Base-by-base conservation (phyloP, 495 filamentous ascomycete genomes). In the Penicillium riverlandense region DNA sequence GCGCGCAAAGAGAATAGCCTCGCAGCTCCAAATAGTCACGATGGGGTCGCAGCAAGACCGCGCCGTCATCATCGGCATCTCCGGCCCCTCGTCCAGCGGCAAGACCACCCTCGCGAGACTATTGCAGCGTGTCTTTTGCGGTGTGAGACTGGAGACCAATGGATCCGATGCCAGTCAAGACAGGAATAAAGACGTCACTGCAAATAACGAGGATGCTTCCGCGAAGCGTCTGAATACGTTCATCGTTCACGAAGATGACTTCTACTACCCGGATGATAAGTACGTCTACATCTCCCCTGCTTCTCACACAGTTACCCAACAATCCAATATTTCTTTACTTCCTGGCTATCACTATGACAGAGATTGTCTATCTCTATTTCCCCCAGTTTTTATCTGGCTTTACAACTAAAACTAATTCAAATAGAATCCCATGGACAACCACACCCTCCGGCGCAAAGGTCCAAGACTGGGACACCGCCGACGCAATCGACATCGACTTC, bases 161-260 rank as follows among this genome's bases (percentile, higher is more conserved):
- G 22, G 22, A 3, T 22, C 22, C 22, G 22, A 22, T 22, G 22
- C 22, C 3, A 22, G 22, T 22, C 22, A 22, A 4, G 22, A 22
- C 4, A 4, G 22, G 22, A 3, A 22, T 22, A 22, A 3, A 22
- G 15, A 16, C 15, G 15, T 16, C 4, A 4, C 15, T 16, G 4
- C 15, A 16, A 16, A 16, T 16, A 16, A 16, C 15, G 4, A 16
- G 15, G 15, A 16, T 16, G 15, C 1, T 1, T 1, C 15, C 4
- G 15, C 1, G 15, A 16, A 16, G 15, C 4, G 15, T n/a, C 39
- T 71, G 11, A 53, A 52, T 7, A 78, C 80, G 2, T 90, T 88
- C 51, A 84, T 95, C 48, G 72, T 96, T 34, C 90, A 96, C 59
- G 79, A 92, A 60, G 91, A 97, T 66, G 91, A 97, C 62, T 97